Evolutionary conservation across 768 basidiomycete species (phyloP), one percentile per base, ranked within the genome.

Genomic region (Mrakia hoshinonis): DNA sequence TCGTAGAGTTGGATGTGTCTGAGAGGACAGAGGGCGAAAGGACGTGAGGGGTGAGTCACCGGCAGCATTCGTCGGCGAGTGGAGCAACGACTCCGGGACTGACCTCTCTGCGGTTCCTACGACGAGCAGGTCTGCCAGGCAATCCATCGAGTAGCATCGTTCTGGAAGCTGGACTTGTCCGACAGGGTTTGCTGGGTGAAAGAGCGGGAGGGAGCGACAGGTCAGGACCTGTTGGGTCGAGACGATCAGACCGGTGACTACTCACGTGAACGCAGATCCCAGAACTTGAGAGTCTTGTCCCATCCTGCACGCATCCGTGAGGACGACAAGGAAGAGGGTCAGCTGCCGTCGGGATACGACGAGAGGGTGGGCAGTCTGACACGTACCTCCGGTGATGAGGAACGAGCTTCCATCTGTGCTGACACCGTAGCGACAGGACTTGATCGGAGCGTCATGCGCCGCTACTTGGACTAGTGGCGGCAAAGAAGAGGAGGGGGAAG

Each of bases 241-340:
- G n/a, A n/a, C n/a, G n/a, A n/a, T n/a, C n/a, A n/a, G n/a, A n/a
- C n/a, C n/a, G n/a, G n/a, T n/a, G n/a, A n/a, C 22, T 24, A 47
- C 70, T 39, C 3, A 66, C 70, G 62, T 7, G 39, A 46, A 31
- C 67, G 22, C 18, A 67, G 36, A 29, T 73, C 72, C 72, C 72
- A 68, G 74, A 93, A 94, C 84, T 93, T 95, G 78, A 98, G 81
- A 1, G 91, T 95, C 81, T 95, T 95, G 80, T 99, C 95, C 96
- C 96, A 99, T 67, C 92, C 92, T 61, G n/a, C 1, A 22, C 3
- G 15, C n/a, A n/a, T n/a, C n/a, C n/a, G n/a, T n/a, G 3, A 31
- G 36, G 36, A 4, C 1, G 22, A 61, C 18, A 39, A 12, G 3
- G 10, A 61, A 39, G 22, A 6, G 36, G 4, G 15, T 31, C 18